These are phyloP conservation scores for Lactifluus pinguis DNA, from an alignment of 768 basidiomycete species.

Conservation along the genomic window DNA sequence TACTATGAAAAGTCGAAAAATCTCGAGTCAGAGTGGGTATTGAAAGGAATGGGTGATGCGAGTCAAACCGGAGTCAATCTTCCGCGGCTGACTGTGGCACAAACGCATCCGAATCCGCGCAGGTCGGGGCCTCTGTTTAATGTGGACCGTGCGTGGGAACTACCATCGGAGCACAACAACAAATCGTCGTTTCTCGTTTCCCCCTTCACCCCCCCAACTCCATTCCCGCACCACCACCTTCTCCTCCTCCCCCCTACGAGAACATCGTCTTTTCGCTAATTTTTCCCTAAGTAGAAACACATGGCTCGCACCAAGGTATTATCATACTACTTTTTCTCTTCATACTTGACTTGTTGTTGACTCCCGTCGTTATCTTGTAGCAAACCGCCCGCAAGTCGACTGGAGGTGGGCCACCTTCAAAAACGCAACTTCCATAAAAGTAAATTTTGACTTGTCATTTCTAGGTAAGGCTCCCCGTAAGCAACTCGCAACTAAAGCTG, in stretches of 20 bases:
- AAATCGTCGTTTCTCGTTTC: constrained; percentile 20
- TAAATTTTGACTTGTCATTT: constrained; percentile 23
- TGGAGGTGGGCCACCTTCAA: constrained; percentile 56
- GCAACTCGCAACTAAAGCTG: constrained; percentile 93
- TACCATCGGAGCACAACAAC: constrained; percentile 20
- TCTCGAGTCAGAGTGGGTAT: constrained; percentile 1
- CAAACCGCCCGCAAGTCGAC: constrained; percentile 99
- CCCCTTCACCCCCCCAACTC: constrained; percentile 4
- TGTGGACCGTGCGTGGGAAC: constrained; percentile 19
- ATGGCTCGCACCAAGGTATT: constrained; percentile 88
- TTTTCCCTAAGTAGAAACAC: constrained; percentile 16
- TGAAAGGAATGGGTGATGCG: neutral
- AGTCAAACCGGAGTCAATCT: constrained; percentile 15
- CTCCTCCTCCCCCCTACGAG: constrained; percentile 8
- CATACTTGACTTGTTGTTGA: neutral
- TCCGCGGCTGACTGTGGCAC: constrained; percentile 19
- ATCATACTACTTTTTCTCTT: neutral
- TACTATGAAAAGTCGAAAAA: neutral
- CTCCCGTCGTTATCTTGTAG: constrained; percentile 35
- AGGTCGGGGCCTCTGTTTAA: constrained; percentile 12
- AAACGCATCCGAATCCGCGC: constrained; percentile 20
- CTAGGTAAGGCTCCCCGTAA: constrained; percentile 85
- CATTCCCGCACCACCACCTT: constrained; percentile 17
- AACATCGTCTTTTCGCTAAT: constrained; percentile 12
- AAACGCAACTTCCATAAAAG: constrained; percentile 18